Base-by-base conservation (phyloP, 371 early-diverging fungal genomes). In the Mortierella sp. region DNA sequence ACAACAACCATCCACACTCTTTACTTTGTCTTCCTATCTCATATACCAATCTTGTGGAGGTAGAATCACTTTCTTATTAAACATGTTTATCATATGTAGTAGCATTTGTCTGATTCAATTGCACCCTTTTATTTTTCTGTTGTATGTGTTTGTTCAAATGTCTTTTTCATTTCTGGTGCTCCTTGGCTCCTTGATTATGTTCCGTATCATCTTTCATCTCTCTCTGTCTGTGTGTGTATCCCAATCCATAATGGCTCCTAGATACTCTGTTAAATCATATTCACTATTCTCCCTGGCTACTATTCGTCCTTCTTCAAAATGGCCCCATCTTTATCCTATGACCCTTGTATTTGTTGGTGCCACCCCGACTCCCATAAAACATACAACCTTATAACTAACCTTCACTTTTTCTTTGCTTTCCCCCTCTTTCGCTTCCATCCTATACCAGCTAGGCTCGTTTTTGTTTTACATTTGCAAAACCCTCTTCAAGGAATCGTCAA, bases 151-250 rank as follows among this genome's bases (percentile, higher is more conserved):
- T 37, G 13, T 37, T 37, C 37, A 45, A 26, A 31, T 28, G 19
- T 53, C 34, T 54, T 32, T 15, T 43, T 40, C 54, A 17, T 64
- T 51, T 54, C 26, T 34, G 32, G 19, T 34, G 42, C 59, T 55
- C 65, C 42, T 55, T 55, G 26, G 29, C 55, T 55, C 65, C 42
- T 55, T 55, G 55, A 13, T 23, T 51, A 51, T 55, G 62, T 26
- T 61, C 61, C 45, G 43, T 43, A 43, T 61, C 22, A 61, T 61
- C 37, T 17, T 29, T 17, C 32, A 17, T 6, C 32, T 37, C 37
- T 23, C 45, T n/a, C 6, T 60, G 13, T 37, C 54, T 34, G n/a
- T n/a, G 34, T 34, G 19, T 43, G 45, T 19, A 43, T 43, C 19
- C 19, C 45, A 43, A 43, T 43, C 45, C 45, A 43, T 19, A 17